Conservation (phyloP, 2,329 filamentous ascomycete species). For the Tolypocladium endophyticum region DNA sequence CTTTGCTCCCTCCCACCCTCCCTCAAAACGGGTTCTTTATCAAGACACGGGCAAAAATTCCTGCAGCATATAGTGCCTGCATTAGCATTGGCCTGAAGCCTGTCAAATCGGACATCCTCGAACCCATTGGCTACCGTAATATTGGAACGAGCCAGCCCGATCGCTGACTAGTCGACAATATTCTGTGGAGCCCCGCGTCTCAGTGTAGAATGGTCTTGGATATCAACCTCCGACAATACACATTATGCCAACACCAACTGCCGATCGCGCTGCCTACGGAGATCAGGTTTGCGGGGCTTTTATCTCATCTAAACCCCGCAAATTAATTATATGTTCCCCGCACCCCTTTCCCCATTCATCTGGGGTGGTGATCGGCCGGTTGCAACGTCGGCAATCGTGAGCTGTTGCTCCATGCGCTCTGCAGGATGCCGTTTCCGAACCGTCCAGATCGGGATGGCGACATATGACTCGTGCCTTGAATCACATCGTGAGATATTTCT, state of each 20-base stretch:
- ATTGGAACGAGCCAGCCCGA: not conserved
- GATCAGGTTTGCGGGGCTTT: not conserved
- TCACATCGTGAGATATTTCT: too few species aligned
- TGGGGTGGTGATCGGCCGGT: not conserved
- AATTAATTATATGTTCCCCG: too few species aligned
- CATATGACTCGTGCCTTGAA: too few species aligned
- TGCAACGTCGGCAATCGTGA: not conserved
- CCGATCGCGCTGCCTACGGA: not conserved
- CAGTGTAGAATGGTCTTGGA: too few species aligned
- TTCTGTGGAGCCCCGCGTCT: not conserved
- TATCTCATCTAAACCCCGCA: too few species aligned
- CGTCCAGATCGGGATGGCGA: too few species aligned
- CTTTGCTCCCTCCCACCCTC: too few species aligned
- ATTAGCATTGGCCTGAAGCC: not conserved
- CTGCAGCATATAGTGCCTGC: not conserved
- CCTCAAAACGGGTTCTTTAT: too few species aligned
- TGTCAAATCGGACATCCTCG: not conserved
- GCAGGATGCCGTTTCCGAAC: too few species aligned
- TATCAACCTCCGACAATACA: too few species aligned
- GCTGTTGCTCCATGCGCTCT: too few species aligned
- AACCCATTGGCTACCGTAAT: not conserved
- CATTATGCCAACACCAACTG: not conserved
- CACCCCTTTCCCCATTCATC: not conserved
- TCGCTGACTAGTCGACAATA: not conserved
- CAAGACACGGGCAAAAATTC: too few species aligned